These are phyloP conservation scores for Agaricus blazei DNA, from an alignment of 768 basidiomycete genomes.

Conservation along the genomic window DNA sequence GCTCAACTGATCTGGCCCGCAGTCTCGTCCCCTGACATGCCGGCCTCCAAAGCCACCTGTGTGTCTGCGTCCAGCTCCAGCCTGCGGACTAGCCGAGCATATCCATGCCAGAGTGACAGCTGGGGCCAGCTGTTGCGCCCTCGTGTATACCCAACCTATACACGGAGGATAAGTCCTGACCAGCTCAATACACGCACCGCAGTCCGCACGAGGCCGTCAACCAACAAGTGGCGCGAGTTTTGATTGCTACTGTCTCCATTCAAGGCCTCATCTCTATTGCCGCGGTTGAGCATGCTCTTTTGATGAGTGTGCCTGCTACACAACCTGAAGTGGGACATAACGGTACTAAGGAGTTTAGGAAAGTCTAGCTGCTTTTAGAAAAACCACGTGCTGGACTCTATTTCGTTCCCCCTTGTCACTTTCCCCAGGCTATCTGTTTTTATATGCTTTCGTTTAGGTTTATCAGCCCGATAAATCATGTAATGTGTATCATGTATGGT, in stretches of 20 bases:
- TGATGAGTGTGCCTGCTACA: neutral
- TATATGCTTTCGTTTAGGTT: too few relatives aligned
- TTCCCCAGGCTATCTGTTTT: too few relatives aligned
- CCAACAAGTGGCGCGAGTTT: too few relatives aligned
- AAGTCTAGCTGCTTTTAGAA: too few relatives aligned
- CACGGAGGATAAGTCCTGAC: too few relatives aligned
- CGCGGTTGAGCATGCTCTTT: neutral
- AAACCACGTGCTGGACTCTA: too few relatives aligned
- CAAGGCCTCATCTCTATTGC: neutral
- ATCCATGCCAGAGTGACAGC: neutral
- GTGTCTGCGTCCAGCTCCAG: neutral
- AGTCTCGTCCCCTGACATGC: constrained; percentile 25
- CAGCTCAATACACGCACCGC: too few relatives aligned
- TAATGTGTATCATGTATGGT: too few relatives aligned
- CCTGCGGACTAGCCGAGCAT: neutral
- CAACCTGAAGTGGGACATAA: neutral
- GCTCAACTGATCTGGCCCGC: constrained; percentile 21
- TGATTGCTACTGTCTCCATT: neutral
- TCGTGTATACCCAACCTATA: too few relatives aligned
- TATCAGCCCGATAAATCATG: too few relatives aligned
- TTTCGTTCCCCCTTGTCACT: too few relatives aligned
- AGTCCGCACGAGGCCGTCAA: too few relatives aligned
- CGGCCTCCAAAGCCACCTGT: constrained; percentile 32
- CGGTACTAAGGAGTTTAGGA: neutral
- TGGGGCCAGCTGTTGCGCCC: neutral